Percentiles rank a stretch among this genome's conserved stretches.
These are phyloP conservation scores for Thyridium curvatum DNA, from an alignment of 2,329 filamentous ascomycete species.

Conservation along the genomic window DNA sequence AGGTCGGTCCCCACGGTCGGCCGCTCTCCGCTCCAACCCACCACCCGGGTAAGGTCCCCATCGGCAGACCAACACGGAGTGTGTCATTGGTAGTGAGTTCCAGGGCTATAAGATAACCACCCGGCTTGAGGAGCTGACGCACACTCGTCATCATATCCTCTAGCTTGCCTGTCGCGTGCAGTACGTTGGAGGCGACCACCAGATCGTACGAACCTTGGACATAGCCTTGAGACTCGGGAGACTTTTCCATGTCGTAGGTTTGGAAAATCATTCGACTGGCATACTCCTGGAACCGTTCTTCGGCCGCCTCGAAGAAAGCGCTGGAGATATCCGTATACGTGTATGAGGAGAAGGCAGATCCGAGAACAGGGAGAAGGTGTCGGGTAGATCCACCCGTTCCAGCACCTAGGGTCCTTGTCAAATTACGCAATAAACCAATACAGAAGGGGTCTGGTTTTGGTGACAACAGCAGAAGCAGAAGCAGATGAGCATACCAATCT, in stretches of 20 bases:
- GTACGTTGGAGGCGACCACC: conserved; percentile 28
- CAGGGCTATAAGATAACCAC: conserved; percentile 29
- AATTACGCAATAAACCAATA: too few relatives aligned
- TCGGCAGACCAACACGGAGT: background rate
- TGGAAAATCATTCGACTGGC: conserved; percentile 17
- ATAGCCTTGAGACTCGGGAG: conserved; percentile 24
- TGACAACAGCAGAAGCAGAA: too few relatives aligned
- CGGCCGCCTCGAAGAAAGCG: conserved; percentile 22
- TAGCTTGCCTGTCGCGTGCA: conserved; percentile 25
- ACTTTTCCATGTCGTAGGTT: conserved; percentile 24
- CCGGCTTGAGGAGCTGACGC: conserved; percentile 26
- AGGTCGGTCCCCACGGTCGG: conserved; percentile 11
- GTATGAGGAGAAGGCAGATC: conserved; percentile 13
- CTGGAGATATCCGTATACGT: conserved; percentile 12
- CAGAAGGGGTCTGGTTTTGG: too few relatives aligned
- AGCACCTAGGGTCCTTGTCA: too few relatives aligned
- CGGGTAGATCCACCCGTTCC: conserved; percentile 15
- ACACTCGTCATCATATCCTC: conserved; percentile 21
- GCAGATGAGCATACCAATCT: too few relatives aligned
- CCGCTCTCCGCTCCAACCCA: conserved; percentile 25
- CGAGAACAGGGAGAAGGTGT: conserved; percentile 9
- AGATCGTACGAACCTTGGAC: conserved; percentile 24
- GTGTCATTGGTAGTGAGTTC: conserved; percentile 2
- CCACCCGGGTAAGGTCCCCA: conserved; percentile 11
- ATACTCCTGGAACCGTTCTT: conserved; percentile 16